A percentile compares a stretch with the other conserved stretches of the same genome.
phyloP scores from a whole-genome alignment of 2,329 filamentous ascomycete genomes.

The Zasmidium angulare region DNA sequence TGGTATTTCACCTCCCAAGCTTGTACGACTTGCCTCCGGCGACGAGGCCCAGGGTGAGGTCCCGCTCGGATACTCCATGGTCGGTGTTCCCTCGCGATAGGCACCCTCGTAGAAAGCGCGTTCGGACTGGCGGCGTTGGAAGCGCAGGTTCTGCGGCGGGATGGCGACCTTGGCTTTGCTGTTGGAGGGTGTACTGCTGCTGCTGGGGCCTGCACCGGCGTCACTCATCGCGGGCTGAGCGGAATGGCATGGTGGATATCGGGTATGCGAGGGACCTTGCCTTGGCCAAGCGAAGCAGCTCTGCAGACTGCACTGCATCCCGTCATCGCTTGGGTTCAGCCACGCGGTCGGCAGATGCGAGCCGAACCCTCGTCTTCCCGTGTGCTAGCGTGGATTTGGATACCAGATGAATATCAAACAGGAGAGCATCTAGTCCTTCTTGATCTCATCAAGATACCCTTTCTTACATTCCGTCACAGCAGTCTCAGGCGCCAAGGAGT shows the following conservation, averaged over 20 bases:
- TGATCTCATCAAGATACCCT: background rate
- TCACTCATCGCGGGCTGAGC: background rate
- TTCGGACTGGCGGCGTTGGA: slow-evolving; percentile 37
- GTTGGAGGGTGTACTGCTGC: background rate
- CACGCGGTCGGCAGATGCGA: too few relatives aligned
- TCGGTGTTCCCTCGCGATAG: slow-evolving; percentile 30
- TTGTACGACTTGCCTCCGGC: slow-evolving; percentile 51
- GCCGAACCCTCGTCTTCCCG: too few relatives aligned
- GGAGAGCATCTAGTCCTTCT: background rate
- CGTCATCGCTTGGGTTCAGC: too few relatives aligned
- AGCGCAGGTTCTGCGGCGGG: slow-evolving; percentile 30
- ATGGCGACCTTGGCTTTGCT: background rate
- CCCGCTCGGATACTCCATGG: slow-evolving; percentile 67
- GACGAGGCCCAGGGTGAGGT: slow-evolving; percentile 65
- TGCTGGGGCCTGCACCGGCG: background rate
- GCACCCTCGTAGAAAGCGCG: slow-evolving; percentile 34
- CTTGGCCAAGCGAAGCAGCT: background rate
- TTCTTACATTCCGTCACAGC: background rate
- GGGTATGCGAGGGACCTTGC: background rate
- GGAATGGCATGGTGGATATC: background rate
- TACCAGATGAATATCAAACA: background rate
- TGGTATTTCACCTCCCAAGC: slow-evolving; percentile 43
- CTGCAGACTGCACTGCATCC: too few relatives aligned
- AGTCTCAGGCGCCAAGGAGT: background rate
- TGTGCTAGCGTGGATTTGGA: background rate